These are phyloP conservation scores for Aspergillus wentii DNA, from an alignment of 495 filamentous ascomycete species.

Conservation along the genomic window DNA sequence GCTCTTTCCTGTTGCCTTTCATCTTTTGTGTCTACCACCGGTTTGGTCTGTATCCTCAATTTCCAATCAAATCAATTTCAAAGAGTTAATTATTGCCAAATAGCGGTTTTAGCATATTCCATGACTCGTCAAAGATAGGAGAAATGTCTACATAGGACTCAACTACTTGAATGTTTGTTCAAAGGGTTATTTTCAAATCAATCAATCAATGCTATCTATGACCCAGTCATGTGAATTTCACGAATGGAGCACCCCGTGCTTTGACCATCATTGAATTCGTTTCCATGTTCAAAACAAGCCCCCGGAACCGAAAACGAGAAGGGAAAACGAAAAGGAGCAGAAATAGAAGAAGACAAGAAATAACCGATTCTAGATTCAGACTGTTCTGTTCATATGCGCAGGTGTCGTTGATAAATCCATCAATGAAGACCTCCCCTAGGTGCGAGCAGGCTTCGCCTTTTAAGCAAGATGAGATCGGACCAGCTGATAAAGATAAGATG, in stretches of 20 bases:
- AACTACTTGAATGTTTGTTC: too few species aligned
- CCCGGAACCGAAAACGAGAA: conserved; percentile 13
- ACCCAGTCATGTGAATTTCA: conserved; percentile 15
- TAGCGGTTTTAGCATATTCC: too few species aligned
- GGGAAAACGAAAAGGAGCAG: conserved; percentile 8
- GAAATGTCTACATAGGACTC: too few species aligned
- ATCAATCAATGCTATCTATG: conserved; percentile 18
- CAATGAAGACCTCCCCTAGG: conserved; percentile 2
- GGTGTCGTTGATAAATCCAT: conserved; percentile 18
- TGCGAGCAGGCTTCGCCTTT: not conserved
- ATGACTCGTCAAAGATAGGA: too few species aligned
- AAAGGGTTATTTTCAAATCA: not conserved
- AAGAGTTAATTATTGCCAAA: too few species aligned
- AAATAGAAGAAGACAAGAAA: conserved; percentile 10
- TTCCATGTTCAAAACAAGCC: too few species aligned
- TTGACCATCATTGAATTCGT: conserved; percentile 2
- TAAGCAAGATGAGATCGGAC: conserved; percentile 10
- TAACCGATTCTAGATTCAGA: too few species aligned
- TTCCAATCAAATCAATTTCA: too few species aligned
- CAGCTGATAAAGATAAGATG: conserved; percentile 14
- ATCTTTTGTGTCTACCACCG: too few species aligned
- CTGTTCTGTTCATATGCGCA: conserved; percentile 24
- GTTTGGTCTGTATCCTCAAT: too few species aligned
- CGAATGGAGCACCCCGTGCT: too few species aligned
- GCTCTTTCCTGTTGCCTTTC: too few species aligned